phyloP scores from a whole-genome alignment of 208 protist species.

The Novymonas esmeraldas region DNA sequence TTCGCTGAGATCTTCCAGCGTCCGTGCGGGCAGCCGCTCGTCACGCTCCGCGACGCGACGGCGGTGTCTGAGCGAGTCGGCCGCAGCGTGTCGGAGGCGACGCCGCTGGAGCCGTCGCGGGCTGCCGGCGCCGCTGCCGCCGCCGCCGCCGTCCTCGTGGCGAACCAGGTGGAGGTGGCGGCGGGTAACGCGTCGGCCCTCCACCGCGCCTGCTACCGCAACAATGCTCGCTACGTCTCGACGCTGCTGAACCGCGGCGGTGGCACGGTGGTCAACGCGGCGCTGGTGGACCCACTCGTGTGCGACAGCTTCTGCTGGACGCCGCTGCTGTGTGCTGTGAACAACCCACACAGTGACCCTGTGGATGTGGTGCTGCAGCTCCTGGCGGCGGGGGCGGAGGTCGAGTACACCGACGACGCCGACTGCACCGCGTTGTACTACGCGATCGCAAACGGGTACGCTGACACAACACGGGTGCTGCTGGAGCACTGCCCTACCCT shows the following conservation, averaged over 20 bases:
- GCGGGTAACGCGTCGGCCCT: conserved; percentile 50
- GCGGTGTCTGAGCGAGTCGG: background rate
- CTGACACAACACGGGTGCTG: conserved; percentile 51
- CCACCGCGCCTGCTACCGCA: conserved; percentile 88
- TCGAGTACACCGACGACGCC: conserved; percentile 70
- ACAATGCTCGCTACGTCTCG: conserved; percentile 83
- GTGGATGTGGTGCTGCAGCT: conserved; percentile 71
- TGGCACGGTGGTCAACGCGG: conserved; percentile 75
- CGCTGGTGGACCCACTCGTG: conserved; percentile 53
- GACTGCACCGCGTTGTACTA: conserved; percentile 88
- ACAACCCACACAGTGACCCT: conserved; percentile 87
- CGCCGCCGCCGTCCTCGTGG: too few species aligned
- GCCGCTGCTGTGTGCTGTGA: conserved; percentile 86
- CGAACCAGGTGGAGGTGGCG: background rate
- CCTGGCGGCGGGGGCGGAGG: conserved; percentile 71
- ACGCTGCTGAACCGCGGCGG: conserved; percentile 78
- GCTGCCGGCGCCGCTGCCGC: too few species aligned
- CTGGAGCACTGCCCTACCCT: conserved; percentile 64
- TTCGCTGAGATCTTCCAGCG: conserved; percentile 72
- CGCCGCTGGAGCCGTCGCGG: background rate
- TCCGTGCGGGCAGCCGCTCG: conserved; percentile 46
- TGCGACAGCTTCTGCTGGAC: conserved; percentile 76
- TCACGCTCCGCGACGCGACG: background rate
- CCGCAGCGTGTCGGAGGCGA: background rate
- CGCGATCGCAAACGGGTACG: conserved; percentile 90